Conservation (phyloP, 495 filamentous ascomycete species). For the Penicillium arizonense region DNA sequence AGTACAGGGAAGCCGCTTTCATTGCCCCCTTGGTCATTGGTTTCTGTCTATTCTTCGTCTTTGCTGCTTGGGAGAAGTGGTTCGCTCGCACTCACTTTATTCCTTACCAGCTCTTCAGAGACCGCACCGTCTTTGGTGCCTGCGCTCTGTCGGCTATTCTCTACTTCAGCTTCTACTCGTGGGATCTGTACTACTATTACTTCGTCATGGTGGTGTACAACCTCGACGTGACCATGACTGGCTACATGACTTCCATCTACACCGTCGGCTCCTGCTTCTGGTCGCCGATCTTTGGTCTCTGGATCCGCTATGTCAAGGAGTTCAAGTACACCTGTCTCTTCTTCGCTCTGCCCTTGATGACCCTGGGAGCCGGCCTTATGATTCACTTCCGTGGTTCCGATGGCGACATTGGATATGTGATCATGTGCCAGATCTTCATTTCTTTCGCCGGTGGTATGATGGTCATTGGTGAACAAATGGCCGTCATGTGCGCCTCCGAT, state of each 20-base stretch:
- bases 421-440: conserved; percentile 78
- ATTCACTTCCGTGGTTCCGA: conserved; percentile 65
- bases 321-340: conserved; percentile 58
- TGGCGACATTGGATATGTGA: conserved; percentile 59
- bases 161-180: conserved; percentile 66
- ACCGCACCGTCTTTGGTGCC: conserved; percentile 66
- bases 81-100: conserved; percentile 58
- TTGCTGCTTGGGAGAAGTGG: conserved; percentile 59
- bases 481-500: conserved; percentile 59
- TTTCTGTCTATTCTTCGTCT: conserved; percentile 51
- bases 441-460: conserved; percentile 54
- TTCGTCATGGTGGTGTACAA: conserved; percentile 72
- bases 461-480: conserved; percentile 54
- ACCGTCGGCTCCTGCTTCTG: conserved; percentile 66
- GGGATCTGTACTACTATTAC: conserved; percentile 64
- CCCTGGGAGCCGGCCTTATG: conserved; percentile 65
- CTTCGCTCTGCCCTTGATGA: conserved; percentile 61
- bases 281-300: conserved; percentile 52
- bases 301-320: conserved; percentile 54
- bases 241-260: conserved; percentile 68
- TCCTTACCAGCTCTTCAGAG: conserved; percentile 55
- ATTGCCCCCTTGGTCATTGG: conserved; percentile 61
- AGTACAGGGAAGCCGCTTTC: conserved; percentile 52
- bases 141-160: conserved; percentile 52
- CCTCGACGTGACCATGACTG: conserved; percentile 53